These are phyloP conservation scores for Colletotrichum sp. DNA, from an alignment of 2,329 filamentous ascomycete genomes.

Conservation along the genomic window DNA sequence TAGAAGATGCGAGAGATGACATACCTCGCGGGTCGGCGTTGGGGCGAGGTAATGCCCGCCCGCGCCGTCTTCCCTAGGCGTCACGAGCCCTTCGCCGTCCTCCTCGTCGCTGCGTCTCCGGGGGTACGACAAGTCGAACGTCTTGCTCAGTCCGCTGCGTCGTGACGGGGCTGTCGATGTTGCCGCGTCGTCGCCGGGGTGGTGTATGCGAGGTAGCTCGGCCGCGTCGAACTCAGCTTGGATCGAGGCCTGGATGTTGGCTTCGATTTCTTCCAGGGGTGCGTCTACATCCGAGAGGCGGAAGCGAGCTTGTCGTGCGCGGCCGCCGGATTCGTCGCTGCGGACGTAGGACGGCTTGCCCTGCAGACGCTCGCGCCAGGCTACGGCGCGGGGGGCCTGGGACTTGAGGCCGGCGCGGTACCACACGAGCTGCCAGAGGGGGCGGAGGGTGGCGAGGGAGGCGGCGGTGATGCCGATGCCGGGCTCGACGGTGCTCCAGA, in stretches of 20 bases:
- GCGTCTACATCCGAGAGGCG: neutral
- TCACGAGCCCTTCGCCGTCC: slow-evolving; percentile 1
- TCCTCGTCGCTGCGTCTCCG: neutral
- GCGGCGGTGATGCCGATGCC: slow-evolving; percentile 46
- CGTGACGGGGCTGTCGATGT: neutral
- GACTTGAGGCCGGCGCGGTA: slow-evolving; percentile 1
- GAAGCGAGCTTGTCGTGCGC: neutral
- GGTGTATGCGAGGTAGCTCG: neutral
- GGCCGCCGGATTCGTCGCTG: neutral
- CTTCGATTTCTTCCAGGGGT: neutral
- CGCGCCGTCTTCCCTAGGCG: neutral
- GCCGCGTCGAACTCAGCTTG: neutral
- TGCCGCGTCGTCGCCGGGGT: neutral
- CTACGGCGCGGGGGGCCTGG: neutral
- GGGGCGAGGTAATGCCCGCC: neutral
- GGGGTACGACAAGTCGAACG: neutral
- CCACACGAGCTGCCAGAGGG: slow-evolving; percentile 29
- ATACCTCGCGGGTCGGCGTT: neutral
- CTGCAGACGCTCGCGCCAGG: slow-evolving; percentile 8
- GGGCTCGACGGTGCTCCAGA: slow-evolving; percentile 51
- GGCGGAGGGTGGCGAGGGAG: slow-evolving; percentile 42
- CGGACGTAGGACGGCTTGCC: slow-evolving; percentile 10
- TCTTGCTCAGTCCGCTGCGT: slow-evolving; percentile 6
- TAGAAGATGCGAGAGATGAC: no score
- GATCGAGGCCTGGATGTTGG: neutral